These are phyloP conservation scores for Aotearoamyces nothofagi DNA, from an alignment of 2,329 filamentous ascomycete species.

Conservation along the genomic window DNA sequence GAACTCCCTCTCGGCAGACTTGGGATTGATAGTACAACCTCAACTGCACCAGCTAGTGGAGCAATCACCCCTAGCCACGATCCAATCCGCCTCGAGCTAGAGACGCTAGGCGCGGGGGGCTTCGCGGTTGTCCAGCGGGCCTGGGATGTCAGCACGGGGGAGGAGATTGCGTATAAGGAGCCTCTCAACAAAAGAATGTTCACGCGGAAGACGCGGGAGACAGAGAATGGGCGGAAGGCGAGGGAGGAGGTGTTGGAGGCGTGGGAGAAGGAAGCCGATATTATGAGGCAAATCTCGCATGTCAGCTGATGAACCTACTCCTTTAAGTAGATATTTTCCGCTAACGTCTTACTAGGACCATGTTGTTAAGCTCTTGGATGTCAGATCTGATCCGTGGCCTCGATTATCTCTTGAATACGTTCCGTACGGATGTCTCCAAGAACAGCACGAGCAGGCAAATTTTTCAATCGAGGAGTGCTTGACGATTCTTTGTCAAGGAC, in stretches of 20 bases:
- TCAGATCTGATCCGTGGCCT: slow-evolving; percentile 3
- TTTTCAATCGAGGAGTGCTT: slow-evolving; percentile 3
- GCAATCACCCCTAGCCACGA: slow-evolving; percentile 2
- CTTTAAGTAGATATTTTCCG: slow-evolving; percentile 1
- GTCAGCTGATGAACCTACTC: slow-evolving; percentile 1
- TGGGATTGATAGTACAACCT: not conserved
- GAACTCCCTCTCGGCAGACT: not conserved
- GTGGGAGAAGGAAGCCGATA: slow-evolving; percentile 12
- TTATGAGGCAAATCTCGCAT: slow-evolving; percentile 12
- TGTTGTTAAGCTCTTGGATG: slow-evolving; percentile 4
- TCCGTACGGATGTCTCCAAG: slow-evolving; percentile 6
- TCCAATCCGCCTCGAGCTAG: slow-evolving; percentile 4
- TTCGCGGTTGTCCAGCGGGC: slow-evolving; percentile 5
- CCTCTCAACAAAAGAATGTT: slow-evolving; percentile 5
- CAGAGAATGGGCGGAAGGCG: too few species aligned
- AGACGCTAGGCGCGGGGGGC: slow-evolving; percentile 3
- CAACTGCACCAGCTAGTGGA: slow-evolving; percentile 3
- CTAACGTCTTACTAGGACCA: slow-evolving; percentile 7
- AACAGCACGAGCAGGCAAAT: slow-evolving; percentile 1
- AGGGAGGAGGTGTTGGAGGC: too few species aligned
- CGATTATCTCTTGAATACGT: slow-evolving; percentile 8
- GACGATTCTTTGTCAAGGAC: slow-evolving; percentile 6
- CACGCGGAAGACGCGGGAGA: slow-evolving; percentile 6
- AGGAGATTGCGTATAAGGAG: slow-evolving; percentile 11
- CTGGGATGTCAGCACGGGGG: slow-evolving; percentile 8